Conservation (phyloP, 2,329 filamentous ascomycete species). For the Penicillium sp. region DNA sequence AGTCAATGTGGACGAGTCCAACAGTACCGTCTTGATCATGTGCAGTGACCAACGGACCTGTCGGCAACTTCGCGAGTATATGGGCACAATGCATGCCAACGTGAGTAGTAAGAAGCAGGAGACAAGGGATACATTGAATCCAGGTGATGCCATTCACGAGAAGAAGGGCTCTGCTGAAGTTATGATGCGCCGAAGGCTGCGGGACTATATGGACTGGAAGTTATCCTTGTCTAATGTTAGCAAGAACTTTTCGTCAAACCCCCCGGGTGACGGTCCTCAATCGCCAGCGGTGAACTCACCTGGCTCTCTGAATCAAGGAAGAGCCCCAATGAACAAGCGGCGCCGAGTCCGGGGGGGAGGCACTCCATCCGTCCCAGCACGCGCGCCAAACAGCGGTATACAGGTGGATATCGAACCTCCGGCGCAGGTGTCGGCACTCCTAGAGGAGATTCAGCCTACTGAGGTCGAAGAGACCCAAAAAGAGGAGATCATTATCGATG, state of each 20-base stretch:
- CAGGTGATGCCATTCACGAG: too few relatives aligned
- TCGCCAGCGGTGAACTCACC: slow-evolving; percentile 14
- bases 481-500: slow-evolving; percentile 59
- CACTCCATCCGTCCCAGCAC: slow-evolving; percentile 49
- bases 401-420: slow-evolving; percentile 69
- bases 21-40: slow-evolving; percentile 91
- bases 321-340: slow-evolving; percentile 73
- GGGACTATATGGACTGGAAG: slow-evolving; percentile 86
- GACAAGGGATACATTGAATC: slow-evolving; percentile 45
- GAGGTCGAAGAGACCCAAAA: slow-evolving; percentile 68
- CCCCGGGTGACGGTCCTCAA: slow-evolving; percentile 17
- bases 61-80: slow-evolving; percentile 77
- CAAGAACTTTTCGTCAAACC: slow-evolving; percentile 28
- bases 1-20: slow-evolving; percentile 65
- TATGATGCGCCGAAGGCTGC: slow-evolving; percentile 81
- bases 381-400: slow-evolving; percentile 65
- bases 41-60: slow-evolving; percentile 80
- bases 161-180: slow-evolving; percentile 65
- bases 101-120: too few relatives aligned
- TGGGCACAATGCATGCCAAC: slow-evolving; percentile 83
- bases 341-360: slow-evolving; percentile 75
- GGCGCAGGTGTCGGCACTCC: slow-evolving; percentile 69
- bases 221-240: slow-evolving; percentile 78
- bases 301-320: slow-evolving; percentile 51
- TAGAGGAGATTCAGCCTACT: slow-evolving; percentile 74